Evolutionary conservation across 495 filamentous ascomycete species (phyloP), one percentile per base, ranked within the genome.

Genomic region (Penicillium soppii): DNA sequence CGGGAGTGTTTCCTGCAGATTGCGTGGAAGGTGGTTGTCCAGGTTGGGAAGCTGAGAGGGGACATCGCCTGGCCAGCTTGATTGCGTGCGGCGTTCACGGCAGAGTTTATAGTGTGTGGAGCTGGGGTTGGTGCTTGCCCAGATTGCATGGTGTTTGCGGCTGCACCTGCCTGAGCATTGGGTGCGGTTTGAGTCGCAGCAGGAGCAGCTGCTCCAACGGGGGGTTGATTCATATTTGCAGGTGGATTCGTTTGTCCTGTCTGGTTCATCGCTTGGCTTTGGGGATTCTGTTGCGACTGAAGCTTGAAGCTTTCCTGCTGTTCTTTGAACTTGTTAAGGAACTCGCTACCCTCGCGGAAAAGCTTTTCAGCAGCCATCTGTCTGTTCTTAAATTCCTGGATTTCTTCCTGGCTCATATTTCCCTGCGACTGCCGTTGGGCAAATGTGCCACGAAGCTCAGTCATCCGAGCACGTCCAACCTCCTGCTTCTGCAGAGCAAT

Each of bases 401-500:
- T 54, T 19, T 81, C 78, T 35, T 79, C 72, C 35, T 67, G 62
- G 21, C 48, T 66, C 54, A 80, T 62, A 46, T 63, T 71, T 46
- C 61, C 72, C 37, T 58, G 54, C 19, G 36, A 53, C 57, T 76
- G 72, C 5, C 71, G 73, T 43, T 68, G 63, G 7, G 48, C 36
- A 38, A 68, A 69, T 43, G 73, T 68, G 47, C 66, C 57, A 20
- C 72, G 73, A 20, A 76, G 47, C 7, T 74, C 69, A 9, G 64
- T 48, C 29, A 69, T 62, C 3, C 71, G 66, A 7, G 68, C 67
- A 26, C 69, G 61, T n/a, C 72, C 71, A 13, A 72, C 67, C 44
- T 82, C 79, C 41, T 77, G 73, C 50, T 74, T 81, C 57, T 81
- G 76, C 17, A 82, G 63, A 5, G 74, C 70, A 45, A 75, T 71